Evolutionary conservation across 2,329 filamentous ascomycete species (phyloP), one percentile per base, ranked within the genome.

Genomic region (Teratosphaeria pseudoeucalypti): DNA sequence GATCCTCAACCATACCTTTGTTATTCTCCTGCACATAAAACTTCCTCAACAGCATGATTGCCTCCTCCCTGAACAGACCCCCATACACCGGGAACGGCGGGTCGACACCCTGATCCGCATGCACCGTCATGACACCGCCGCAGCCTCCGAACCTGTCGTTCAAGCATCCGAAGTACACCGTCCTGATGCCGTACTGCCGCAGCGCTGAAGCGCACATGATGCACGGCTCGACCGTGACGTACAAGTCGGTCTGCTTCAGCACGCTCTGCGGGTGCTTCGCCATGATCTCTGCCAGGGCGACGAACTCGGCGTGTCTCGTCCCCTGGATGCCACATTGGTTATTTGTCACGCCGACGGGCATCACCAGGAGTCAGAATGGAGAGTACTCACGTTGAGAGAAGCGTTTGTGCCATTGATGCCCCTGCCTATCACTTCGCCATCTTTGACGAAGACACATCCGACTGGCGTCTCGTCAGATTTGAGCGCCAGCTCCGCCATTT

Each of bases 11-110:
- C 78, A 67, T 77, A 89, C 89, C 90, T 80, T 94, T 89, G 64
- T 89, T 90, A 74, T 99, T 99, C 75, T 99, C 92, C 75, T 99
- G 94, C 34, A 99, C 89, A 73, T 99, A 99, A 75, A 99, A 99
- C 61, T 92, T 86, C 64, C 95, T 83, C 65, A 99, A 79, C 65
- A 99, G 76, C 74, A 92, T 92, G 61, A 99, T 95, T 4, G 94
- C 92, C 71, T 97, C 92, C 69, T 96, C 89, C 54, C 90, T 84
- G 68, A 90, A 90, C 78, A 95, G 87, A 1, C 92, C 92, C 47
- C 92, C 90, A 71, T 91, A 87, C 59, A 90, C 90, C 54, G 88
- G 85, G 72, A 89, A 96, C 5, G 89, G 85, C 10, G 79, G 80
- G 72, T 96, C 91, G 54, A 95, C 82, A 64, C 86, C 87, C 26